Evolutionary conservation across 1,284 basidiomycete species (phyloP), one percentile per base, ranked within the genome.

Genomic region (Exobasidium rhododendri): DNA sequence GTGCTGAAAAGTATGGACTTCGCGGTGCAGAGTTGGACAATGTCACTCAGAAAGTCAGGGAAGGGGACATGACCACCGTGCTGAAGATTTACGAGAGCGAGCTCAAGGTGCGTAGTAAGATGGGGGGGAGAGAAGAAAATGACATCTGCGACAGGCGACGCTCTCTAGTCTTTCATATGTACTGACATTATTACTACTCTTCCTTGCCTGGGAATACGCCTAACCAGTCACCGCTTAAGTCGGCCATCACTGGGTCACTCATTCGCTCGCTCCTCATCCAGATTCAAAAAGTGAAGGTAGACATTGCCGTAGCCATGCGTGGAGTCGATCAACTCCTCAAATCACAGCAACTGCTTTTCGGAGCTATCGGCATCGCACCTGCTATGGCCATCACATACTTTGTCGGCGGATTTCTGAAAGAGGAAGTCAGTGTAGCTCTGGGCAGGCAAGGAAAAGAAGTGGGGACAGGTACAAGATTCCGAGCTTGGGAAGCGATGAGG

Each of bases 271-370:
- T 94, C 32, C 87, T 98, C 62, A 90, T 98, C 59, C 94, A 97
- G 79, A 85, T 97, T 1, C 94, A 98, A 76, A 98, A 97, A 81
- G 91, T 93, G 62, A 97, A 97, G 84, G 92, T 92, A 62, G 94
- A 98, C 80, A 86, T 97, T 58, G 90, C 92, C 71, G 86, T 94
- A 82, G 85, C 91, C 29, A 83, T 97, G 74, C 82, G 86, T 58
- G 88, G 91, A 56, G 89, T 97, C 68, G 94, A 98, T 81, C 91
- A 89, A 76, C 84, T 98, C 56, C 86, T 98, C 66, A 91, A 89
- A 72, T 93, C 91, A 1, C 94, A 98, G 81, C 92, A 97, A 80
- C 84, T 98, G 31, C 96, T 96, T 1, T 97, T 98, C 73, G 94
- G 91, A 0, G 97, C 97, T 68, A 93, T 97, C 62, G 94, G 94